A percentile compares a stretch with the other conserved stretches of the same genome.
These are phyloP conservation scores for Neurospora sp. DNA, from an alignment of 495 filamentous ascomycete species.

Conservation along the genomic window DNA sequence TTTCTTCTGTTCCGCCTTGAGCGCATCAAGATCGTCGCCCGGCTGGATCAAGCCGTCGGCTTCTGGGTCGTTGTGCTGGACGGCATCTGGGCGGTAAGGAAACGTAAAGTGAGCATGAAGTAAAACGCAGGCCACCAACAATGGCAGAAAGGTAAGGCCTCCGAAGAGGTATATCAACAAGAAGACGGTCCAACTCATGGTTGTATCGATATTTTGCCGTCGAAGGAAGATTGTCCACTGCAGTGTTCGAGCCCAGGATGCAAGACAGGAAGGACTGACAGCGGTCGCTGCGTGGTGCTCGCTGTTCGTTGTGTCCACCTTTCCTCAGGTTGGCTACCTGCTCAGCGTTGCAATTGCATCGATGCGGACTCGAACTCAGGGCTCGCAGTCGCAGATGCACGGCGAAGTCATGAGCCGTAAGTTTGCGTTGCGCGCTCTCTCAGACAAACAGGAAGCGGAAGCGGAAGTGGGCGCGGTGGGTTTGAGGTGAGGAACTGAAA, in stretches of 20 bases:
- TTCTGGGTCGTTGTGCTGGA: slow-evolving; percentile 11
- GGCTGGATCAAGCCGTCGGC: slow-evolving; percentile 35
- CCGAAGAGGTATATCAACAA: slow-evolving; percentile 75
- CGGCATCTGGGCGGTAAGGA: slow-evolving; percentile 37
- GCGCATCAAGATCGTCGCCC: slow-evolving; percentile 37
- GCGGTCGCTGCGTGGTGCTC: background rate
- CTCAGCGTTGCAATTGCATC: slow-evolving; percentile 17
- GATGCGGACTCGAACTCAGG: slow-evolving; percentile 6
- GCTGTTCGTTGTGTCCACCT: background rate
- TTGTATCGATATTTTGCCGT: slow-evolving; percentile 17
- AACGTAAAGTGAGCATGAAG: slow-evolving; percentile 61
- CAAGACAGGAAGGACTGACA: background rate
- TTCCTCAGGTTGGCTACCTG: slow-evolving; percentile 18
- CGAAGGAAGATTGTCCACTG: background rate
- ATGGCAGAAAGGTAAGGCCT: slow-evolving; percentile 81
- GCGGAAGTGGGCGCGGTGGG: background rate
- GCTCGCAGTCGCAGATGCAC: background rate
- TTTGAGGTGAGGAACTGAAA: background rate
- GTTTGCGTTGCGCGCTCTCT: background rate
- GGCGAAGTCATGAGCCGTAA: background rate
- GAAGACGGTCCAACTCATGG: slow-evolving; percentile 61
- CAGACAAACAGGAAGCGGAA: background rate
- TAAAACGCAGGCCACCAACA: slow-evolving; percentile 53
- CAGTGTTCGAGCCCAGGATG: background rate
- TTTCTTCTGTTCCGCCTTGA: slow-evolving; percentile 34